Base-by-base conservation (phyloP, 139 green algal species). In the Tetradesmus lagerheimii region DNA sequence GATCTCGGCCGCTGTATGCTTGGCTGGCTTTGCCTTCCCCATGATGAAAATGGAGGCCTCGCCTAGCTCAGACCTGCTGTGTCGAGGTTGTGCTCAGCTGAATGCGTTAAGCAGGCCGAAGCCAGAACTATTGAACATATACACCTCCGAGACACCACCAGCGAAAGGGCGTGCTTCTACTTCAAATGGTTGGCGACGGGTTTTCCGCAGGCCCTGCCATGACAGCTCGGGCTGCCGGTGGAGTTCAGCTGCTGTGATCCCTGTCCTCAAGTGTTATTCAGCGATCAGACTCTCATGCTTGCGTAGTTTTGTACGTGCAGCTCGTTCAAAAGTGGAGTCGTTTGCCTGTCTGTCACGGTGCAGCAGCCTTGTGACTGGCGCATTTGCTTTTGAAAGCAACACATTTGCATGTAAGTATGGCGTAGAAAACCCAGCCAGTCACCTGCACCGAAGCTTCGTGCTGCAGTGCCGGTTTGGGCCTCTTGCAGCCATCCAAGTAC, bases 11-110 rank as follows among this genome's bases (percentile, higher is more conserved):
- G 92, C 94, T 16, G 91, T 98, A 89, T 98, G 96, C 92, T 97
- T 97, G 2, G 96, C 93, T 1, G 95, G 95, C 92, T 98, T 98
- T 14, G 96, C 96, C 92, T 98, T 97, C 11, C 94, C 84, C 71
- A 89, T 50, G 74, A 20, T 83, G 77, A 80, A 43, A 43, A 0
- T 39, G 34, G 2, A 80, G 34, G 74, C 29, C 15, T 43, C 29
- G 15, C 29, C 23, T 43, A 3, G 18, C 31, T 80, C n/a, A 41
- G 4, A 43, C 29, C 8, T 80, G 74, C n/a, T 29, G 31, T 41
- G 74, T 37, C 4, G 35, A 35, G 4, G 15, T 1, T 6, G 31
- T 20, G 57, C 23, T 23, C 23, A 71, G 57, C 57, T 71, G 2
- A 31, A 71, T 9, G 57, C 31, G 23, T n/a, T 1, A 23, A 8